These are phyloP conservation scores for Pyrenophora seminiperda DNA, from an alignment of 2,329 filamentous ascomycete species.

Conservation along the genomic window DNA sequence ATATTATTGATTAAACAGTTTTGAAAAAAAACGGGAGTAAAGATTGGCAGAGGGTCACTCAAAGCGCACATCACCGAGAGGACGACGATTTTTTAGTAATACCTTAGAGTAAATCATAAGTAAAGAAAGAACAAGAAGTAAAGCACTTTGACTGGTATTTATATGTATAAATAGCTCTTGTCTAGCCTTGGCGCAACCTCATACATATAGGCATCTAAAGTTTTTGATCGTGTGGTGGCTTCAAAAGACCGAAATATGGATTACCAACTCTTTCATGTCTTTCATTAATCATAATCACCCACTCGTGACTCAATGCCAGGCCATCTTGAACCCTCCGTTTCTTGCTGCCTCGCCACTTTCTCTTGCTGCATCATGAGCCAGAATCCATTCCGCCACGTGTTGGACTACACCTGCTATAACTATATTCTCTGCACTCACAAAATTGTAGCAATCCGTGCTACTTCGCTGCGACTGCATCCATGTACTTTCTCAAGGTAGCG, in stretches of 20 bases:
- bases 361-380: neutral
- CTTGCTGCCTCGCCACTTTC: neutral
- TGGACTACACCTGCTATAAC: neutral
- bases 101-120: no score
- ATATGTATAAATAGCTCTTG: no score
- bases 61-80: no score
- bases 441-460: neutral
- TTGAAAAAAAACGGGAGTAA: no score
- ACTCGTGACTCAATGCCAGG: neutral
- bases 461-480: neutral
- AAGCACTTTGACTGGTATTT: no score
- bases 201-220: no score
- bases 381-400: neutral
- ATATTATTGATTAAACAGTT: no score
- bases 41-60: no score
- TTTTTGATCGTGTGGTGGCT: no score
- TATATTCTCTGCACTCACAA: neutral
- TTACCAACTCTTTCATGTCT: neutral
- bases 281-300: neutral
- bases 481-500: neutral
- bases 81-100: no score
- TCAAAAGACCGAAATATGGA: neutral
- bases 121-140: no score
- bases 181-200: no score
- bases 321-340: neutral